Percentiles rank a stretch among this genome's conserved stretches.
Evolutionary conservation across 192 early-diverging fungal genomes (phyloP).

Genomic region (Umbelopsis vinacea): DNA sequence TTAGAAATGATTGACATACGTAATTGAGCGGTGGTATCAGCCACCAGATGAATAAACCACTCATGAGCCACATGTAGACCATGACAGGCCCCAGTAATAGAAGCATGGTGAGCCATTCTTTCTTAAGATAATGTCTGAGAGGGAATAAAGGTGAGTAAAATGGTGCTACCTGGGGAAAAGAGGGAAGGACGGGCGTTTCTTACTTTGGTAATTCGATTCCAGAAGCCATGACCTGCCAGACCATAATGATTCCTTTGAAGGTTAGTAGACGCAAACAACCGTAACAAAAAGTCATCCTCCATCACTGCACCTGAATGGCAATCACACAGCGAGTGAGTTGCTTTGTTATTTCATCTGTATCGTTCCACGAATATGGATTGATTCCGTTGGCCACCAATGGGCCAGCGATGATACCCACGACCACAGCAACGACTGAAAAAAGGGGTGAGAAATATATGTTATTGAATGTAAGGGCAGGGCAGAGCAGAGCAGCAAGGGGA

Average conservation of each 20-base stretch:
- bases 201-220: conserved; percentile 82
- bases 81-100: conserved; percentile 83
- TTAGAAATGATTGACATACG: conserved; percentile 41
- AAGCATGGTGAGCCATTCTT: conserved; percentile 66
- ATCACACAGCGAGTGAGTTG: conserved; percentile 80
- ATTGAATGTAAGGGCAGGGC: neutral
- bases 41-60: conserved; percentile 69
- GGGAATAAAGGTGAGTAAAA: neutral
- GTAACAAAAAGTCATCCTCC: neutral
- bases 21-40: conserved; percentile 54
- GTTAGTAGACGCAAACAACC: neutral
- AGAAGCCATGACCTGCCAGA: conserved; percentile 76
- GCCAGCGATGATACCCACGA: conserved; percentile 87
- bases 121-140: conserved; percentile 46
- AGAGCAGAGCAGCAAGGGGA: neutral
- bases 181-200: conserved; percentile 15
- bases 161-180: neutral
- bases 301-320: conserved; percentile 70
- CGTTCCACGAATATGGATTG: conserved; percentile 63
- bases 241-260: neutral
- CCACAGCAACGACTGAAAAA: conserved; percentile 84
- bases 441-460: neutral
- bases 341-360: conserved; percentile 61
- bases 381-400: conserved; percentile 73
- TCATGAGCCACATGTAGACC: conserved; percentile 79